Conservation (phyloP, 2,329 filamentous ascomycete genomes). For the Pyricularia pennisetigena region DNA sequence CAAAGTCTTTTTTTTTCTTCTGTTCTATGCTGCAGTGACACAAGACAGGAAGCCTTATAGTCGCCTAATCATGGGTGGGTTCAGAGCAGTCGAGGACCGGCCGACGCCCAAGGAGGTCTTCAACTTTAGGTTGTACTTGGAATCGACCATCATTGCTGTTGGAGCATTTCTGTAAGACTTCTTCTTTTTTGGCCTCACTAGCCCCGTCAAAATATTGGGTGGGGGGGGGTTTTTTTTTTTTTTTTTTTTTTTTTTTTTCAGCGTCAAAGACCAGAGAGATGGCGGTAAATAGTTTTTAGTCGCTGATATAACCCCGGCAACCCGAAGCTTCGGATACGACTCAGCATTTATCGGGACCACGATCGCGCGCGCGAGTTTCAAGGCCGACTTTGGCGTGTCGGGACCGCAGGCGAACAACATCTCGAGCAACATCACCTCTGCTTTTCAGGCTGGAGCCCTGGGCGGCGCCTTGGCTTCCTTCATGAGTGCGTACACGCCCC, state of each 20-base stretch:
- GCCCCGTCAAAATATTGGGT: too few species aligned
- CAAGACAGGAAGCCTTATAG: background rate
- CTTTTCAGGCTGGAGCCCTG: constrained; percentile 40
- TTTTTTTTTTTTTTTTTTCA: too few species aligned
- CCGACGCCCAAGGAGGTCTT: constrained; percentile 46
- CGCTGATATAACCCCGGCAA: background rate
- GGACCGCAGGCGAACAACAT: constrained; percentile 14
- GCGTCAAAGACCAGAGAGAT: too few species aligned
- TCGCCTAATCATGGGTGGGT: constrained; percentile 1
- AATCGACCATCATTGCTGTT: constrained; percentile 36
- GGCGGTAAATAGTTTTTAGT: too few species aligned
- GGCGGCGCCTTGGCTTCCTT: constrained; percentile 41
- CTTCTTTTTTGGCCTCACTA: too few species aligned
- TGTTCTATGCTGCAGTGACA: background rate
- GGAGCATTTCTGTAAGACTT: constrained; percentile 29
- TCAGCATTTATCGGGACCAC: constrained; percentile 45
- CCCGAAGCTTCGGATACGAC: constrained; percentile 32
- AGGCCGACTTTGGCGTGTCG: constrained; percentile 29
- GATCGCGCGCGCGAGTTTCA: constrained; percentile 37
- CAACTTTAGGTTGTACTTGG: constrained; percentile 39
- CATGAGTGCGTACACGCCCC: constrained; percentile 23
- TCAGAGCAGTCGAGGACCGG: constrained; percentile 30
- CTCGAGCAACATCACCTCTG: constrained; percentile 36
- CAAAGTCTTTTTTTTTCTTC: too few species aligned
- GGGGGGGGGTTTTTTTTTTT: too few species aligned